phyloP scores from a whole-genome alignment of 805 yeast species.

The Scheffersomyces coipomensis region DNA sequence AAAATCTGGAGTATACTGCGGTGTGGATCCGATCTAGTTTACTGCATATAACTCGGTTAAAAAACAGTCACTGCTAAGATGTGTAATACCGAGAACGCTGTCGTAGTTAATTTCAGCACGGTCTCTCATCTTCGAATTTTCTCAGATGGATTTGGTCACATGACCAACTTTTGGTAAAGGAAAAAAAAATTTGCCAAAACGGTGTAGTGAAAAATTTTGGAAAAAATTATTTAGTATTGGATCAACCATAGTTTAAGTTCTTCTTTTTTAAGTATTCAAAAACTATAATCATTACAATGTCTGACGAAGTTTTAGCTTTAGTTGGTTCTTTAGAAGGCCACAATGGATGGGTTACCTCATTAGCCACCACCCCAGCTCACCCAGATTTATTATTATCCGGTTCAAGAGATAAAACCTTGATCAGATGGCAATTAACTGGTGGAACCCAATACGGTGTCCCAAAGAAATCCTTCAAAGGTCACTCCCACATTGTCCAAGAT shows the following conservation, averaged over 20 bases:
- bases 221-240: too few species aligned
- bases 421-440: constrained; percentile 95
- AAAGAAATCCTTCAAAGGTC: constrained; percentile 95
- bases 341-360: constrained; percentile 91
- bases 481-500: constrained; percentile 98
- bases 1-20: too few species aligned
- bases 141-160: too few species aligned
- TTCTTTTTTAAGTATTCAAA: constrained; percentile 2
- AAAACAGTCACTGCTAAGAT: constrained; percentile 35
- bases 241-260: too few species aligned
- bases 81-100: constrained; percentile 39
- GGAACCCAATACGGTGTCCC: constrained; percentile 95
- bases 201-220: too few species aligned
- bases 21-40: neutral
- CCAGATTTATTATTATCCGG: constrained; percentile 98
- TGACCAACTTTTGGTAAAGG: too few species aligned
- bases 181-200: too few species aligned
- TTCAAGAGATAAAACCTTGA: constrained; percentile 97
- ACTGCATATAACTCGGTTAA: constrained; percentile 24
- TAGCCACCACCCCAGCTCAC: constrained; percentile 96
- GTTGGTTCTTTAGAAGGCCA: constrained; percentile 98
- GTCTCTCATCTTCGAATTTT: too few species aligned
- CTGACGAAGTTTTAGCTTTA: constrained; percentile 96
- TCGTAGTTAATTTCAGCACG: constrained; percentile 25
- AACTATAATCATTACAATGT: constrained; percentile 41